Conservation (phyloP, 1,284 basidiomycete genomes). For the Fomitiporia mediterranea region DNA sequence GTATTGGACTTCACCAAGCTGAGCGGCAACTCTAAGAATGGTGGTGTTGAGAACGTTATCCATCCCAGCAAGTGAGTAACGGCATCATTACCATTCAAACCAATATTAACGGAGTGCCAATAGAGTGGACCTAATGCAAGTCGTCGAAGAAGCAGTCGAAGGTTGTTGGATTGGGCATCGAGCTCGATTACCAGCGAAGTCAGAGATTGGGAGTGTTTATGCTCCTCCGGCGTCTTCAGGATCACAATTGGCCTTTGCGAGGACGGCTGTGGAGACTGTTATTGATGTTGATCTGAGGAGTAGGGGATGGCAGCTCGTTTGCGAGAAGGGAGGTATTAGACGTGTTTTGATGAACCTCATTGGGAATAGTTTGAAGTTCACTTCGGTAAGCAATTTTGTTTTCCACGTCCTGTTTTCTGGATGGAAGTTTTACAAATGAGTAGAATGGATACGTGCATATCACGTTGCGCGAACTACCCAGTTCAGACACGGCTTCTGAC, state of each 20-base stretch:
- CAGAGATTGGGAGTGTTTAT: constrained; percentile 90
- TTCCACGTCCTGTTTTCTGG: constrained; percentile 17
- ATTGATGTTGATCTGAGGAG: constrained; percentile 78
- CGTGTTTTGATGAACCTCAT: constrained; percentile 95
- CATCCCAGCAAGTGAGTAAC: constrained; percentile 54
- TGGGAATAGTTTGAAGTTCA: constrained; percentile 93
- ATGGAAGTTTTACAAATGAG: constrained; percentile 20
- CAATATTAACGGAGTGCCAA: not conserved
- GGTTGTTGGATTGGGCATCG: constrained; percentile 94
- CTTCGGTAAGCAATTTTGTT: constrained; percentile 45
- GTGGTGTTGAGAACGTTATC: constrained; percentile 72
- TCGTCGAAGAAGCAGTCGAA: constrained; percentile 94
- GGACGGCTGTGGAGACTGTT: constrained; percentile 74
- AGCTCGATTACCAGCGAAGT: constrained; percentile 68
- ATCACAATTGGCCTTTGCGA: constrained; percentile 27
- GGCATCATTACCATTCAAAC: not conserved
- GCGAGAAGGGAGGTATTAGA: constrained; percentile 90
- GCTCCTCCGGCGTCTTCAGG: constrained; percentile 68
- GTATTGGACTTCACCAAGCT: constrained; percentile 96
- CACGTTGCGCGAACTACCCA: constrained; percentile 69
- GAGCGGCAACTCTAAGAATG: constrained; percentile 79
- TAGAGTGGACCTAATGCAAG: constrained; percentile 81
- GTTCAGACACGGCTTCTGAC: constrained; percentile 44
- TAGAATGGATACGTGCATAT: constrained; percentile 88
- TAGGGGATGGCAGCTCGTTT: constrained; percentile 83